Conservation (phyloP, 1,284 basidiomycete genomes). For the Ganoderma meredithae region DNA sequence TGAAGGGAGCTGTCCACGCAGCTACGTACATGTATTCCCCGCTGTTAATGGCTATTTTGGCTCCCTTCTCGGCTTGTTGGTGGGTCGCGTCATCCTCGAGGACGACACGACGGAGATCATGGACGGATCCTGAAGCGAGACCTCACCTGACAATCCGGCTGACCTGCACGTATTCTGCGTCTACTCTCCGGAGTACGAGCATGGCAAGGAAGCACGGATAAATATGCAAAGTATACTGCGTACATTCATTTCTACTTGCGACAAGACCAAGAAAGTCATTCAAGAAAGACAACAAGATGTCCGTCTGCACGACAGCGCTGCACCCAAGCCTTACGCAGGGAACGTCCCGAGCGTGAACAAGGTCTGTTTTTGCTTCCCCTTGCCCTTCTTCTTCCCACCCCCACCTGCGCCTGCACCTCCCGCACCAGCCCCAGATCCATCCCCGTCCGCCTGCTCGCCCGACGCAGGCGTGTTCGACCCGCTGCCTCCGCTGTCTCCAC, state of each 20-base stretch:
- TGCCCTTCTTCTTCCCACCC: constrained; percentile 76
- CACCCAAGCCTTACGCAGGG: constrained; percentile 48
- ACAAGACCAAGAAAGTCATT: not conserved
- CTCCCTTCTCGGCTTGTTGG: not conserved
- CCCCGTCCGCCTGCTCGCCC: constrained; percentile 33
- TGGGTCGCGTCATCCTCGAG: not conserved
- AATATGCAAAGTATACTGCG: not conserved
- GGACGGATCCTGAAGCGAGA: not conserved
- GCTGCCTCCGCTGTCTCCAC: constrained; percentile 56
- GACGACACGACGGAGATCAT: not conserved
- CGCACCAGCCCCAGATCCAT: constrained; percentile 12
- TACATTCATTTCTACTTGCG: not conserved
- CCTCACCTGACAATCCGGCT: not conserved
- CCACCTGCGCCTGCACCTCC: constrained; percentile 16
- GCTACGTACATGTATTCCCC: constrained; percentile 28
- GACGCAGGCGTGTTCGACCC: constrained; percentile 47
- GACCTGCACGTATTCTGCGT: too few species aligned
- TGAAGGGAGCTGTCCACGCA: not conserved
- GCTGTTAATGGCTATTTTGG: constrained; percentile 17
- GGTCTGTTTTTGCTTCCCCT: constrained; percentile 86
- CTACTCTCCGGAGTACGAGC: too few species aligned
- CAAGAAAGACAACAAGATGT: not conserved
- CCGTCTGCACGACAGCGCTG: not conserved
- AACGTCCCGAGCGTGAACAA: constrained; percentile 76
- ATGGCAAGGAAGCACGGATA: not conserved